Evolutionary conservation across 129 eudicot species (phyloP), one percentile per base, ranked within the genome.

Genomic region (Flaveria linearis): DNA sequence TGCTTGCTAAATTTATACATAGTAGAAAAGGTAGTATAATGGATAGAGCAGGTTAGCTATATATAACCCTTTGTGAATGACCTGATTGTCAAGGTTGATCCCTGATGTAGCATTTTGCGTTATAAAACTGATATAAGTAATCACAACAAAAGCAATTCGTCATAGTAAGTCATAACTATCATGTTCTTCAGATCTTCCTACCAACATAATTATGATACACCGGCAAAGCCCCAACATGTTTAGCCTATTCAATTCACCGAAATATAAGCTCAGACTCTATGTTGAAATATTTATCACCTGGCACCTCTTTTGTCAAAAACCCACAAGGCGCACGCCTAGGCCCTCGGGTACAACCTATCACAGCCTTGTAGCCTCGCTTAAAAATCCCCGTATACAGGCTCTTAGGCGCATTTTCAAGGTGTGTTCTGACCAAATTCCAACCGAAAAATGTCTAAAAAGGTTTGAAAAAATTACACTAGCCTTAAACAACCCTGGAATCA

Each of bases 101-200:
- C 73, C 11, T 50, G 28, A 45, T 30, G 39, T 18, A 18, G 15
- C 22, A 6, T 23, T 33, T 30, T 39, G 1, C 1, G 64, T 47
- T 13, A 46, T 13, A 63, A 63, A 65, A 65, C 42, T 2, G 22
- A 75, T 28, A 63, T 12, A 75, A 12, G 36, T 43, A 64, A 63
- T 64, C 41, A 33, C 36, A 5, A 7, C 63, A 65, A 62, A 62
- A 49, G 64, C 36, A 62, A 36, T 18, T 47, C 18, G 25, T 33
- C 30, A 51, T 16, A 26, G 30, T 64, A 64, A 64, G 70, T 53
- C 66, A 72, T 65, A 76, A 18, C 80, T 50, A 64, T 39, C 80
- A 65, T 49, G 41, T 39, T 76, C 52, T 50, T 45, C 50, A 45
- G 11, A 6, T 45, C 50, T 45, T 26, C 65, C 65, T 8, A 64